Percentiles rank a stretch among this genome's conserved stretches.
Evolutionary conservation across 169 alveolate species (phyloP).

Genomic region (Plasmodium chabaudi): DNA sequence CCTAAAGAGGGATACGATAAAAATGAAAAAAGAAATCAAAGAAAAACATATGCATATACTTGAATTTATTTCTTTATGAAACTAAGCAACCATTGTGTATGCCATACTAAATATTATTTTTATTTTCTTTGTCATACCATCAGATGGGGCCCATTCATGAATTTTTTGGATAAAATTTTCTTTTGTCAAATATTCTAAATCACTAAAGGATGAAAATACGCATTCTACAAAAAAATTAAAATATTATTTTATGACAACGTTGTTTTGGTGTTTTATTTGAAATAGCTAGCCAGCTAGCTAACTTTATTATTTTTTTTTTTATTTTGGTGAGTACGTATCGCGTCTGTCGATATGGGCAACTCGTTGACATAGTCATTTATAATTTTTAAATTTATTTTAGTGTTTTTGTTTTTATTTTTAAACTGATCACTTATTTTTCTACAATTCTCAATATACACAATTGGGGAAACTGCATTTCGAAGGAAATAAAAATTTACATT

Average conservation of each 20-base stretch:
- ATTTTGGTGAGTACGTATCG: constrained; percentile 33
- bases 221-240: constrained; percentile 22
- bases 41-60: neutral
- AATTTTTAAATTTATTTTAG: constrained; percentile 51
- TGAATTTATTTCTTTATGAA: neutral
- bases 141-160: constrained; percentile 78
- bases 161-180: constrained; percentile 50
- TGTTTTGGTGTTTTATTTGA: neutral
- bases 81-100: too few species aligned
- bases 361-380: constrained; percentile 64
- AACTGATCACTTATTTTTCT: constrained; percentile 58
- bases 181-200: constrained; percentile 48
- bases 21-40: constrained; percentile 1
- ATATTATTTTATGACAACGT: neutral
- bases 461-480: constrained; percentile 36
- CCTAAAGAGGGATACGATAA: constrained; percentile 13
- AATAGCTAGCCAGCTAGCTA: neutral
- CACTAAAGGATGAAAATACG: constrained; percentile 72
- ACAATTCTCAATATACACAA: constrained; percentile 73
- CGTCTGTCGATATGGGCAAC: constrained; percentile 60
- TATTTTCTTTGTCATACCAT: constrained; percentile 23
- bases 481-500: neutral
- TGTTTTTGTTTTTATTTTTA: constrained; percentile 44
- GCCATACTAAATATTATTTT: too few species aligned
- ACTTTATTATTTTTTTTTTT: constrained; percentile 7